Conservation (phyloP, 2,329 filamentous ascomycete genomes). For the Incumbomyces lentus region DNA sequence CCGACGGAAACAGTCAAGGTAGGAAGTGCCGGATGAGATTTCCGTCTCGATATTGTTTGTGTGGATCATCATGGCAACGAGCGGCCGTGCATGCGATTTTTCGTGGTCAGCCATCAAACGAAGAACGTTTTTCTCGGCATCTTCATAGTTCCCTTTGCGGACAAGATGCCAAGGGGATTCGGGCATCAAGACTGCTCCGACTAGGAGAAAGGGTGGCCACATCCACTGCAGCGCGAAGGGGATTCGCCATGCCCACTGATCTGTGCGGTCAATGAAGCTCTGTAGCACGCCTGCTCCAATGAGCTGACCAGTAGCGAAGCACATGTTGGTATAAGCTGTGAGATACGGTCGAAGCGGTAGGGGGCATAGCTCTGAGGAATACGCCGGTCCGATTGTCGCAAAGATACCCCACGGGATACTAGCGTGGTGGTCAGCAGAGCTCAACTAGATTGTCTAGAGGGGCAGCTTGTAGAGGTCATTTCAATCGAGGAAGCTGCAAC, state of each 20-base stretch:
- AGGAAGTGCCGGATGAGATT: no score
- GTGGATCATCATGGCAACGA: no score
- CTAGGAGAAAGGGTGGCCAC: slow-evolving; percentile 9
- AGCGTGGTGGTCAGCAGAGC: no score
- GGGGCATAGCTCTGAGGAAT: no score
- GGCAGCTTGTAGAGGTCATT: no score
- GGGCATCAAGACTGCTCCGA: slow-evolving; percentile 20
- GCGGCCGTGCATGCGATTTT: no score
- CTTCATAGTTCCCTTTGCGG: slow-evolving; percentile 32
- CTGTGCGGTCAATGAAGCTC: neutral
- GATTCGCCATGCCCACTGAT: slow-evolving; percentile 17
- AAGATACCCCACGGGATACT: no score
- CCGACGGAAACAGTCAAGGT: no score
- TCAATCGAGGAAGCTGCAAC: no score
- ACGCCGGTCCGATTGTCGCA: no score
- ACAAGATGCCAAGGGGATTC: slow-evolving; percentile 43
- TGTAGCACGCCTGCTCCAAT: slow-evolving; percentile 26
- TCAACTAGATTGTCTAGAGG: no score
- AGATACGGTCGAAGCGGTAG: slow-evolving; percentile 30
- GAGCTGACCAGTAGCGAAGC: slow-evolving; percentile 52
- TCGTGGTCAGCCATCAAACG: slow-evolving; percentile 23
- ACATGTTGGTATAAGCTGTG: slow-evolving; percentile 51
- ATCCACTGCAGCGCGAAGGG: slow-evolving; percentile 22
- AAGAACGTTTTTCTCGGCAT: slow-evolving; percentile 32
- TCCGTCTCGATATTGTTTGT: no score